Evolutionary conservation across 23 red algal species (phyloP), one percentile per base, ranked within the genome.

Genomic region (Gracilaria domingensis): DNA sequence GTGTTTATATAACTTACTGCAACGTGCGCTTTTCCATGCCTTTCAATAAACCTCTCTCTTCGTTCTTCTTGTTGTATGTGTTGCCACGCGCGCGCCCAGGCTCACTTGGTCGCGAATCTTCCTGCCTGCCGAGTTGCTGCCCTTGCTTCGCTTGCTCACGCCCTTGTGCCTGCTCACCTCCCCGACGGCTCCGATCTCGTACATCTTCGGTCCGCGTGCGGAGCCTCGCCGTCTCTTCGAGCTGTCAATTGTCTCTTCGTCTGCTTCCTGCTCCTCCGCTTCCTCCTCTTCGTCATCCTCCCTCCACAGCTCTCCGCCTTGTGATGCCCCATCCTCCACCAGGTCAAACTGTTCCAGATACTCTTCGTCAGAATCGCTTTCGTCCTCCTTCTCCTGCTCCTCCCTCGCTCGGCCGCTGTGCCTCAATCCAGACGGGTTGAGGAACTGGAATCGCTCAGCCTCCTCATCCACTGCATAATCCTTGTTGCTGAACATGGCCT

Each of bases 391-490:
- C 48, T 55, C n/a, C 34, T 24, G n/a, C 80, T 44, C 13, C 7
- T 9, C 55, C 2, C 33, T 39, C 75, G 26, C 60, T 14, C 39
- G 69, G 71, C 16, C 66, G 8, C n/a, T 54, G 18, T 20, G 25
- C 8, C 64, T 30, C 64, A 69, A 17, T 32, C 64, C 64, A 0
- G 87, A 75, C 32, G 97, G 82, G 72, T 98, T 87, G 33, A 96
- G 72, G 23, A 84, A 83, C 80, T 88, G 91, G 71, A 84, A 98
- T 39, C 97, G 78, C 74, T 95, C 88, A 24, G 95, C 91, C 0
- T 93, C 89, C 47, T 93, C 93, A 49, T 93, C 77, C 37, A 98
- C 85, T 28, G 76, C 90, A 80, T 90, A 98, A 57, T 96, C 93
- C 42, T 56, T 78, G 64, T 95, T 75, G 8, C 66, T 86, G 66